Base-by-base conservation (phyloP, 2,329 filamentous ascomycete genomes). In the Aspergillus glaucus region DNA sequence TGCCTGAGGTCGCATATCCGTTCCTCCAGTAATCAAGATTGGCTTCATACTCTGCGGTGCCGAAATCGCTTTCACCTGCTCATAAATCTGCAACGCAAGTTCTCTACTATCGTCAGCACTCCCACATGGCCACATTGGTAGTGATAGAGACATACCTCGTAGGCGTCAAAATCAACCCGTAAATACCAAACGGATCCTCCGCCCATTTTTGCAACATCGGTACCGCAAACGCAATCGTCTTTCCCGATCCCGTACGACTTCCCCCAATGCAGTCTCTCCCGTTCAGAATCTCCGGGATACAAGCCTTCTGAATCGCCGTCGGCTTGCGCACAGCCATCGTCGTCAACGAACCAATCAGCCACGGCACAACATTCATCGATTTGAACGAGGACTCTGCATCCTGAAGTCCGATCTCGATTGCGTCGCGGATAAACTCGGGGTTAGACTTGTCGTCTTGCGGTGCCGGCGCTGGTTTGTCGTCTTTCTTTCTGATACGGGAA, bases 171-270 rank as follows among this genome's bases (percentile, higher is more conserved):
- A 98, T 81, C 5, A 98, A 75, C 2, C 83, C 92, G 68, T 88
- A 98, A 59, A 97, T 92, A 40, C 89, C 93, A 50, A 86, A 85
- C 1, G 93, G 93, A 72, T 98, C 91, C 63, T 90, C 81, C 2
- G 92, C 84, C 90, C 91, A 97, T 68, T 86, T 86, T 66, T 97
- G 92, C 54, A 98, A 74, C 51, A 98, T 95, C 0, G 93, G 93
- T 8, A 91, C 89, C 1, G 92, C 88, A 69, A 98, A 98, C 1
- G 93, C 91, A 40, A 97, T 85, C 3, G 93, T 98, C 75, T 98
- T 98, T 71, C 93, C 93, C 10, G 92, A 96, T 75, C 93, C 93
- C 0, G 93, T 98, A 54, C 90, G 80, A 63, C 88, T 95, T 34
- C 91, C 91, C 63, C 93, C 93, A 59, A 98, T 96, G 65, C 90